phyloP scores from a whole-genome alignment of 2,329 filamentous ascomycete species.

The Chaetomium globosum region DNA sequence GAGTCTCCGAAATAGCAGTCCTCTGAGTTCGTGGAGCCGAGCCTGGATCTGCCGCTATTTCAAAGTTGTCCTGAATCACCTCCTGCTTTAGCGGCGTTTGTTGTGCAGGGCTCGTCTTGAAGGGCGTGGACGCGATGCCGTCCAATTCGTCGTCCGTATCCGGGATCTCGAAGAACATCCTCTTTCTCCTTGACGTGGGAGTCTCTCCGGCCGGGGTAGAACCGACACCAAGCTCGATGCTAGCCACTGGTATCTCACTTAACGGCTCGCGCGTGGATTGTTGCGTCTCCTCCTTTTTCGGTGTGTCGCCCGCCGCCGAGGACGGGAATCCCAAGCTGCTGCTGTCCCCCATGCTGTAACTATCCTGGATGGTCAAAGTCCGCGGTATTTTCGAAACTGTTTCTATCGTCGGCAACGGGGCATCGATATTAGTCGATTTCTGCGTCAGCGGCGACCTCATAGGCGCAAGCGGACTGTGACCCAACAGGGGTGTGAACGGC shows the following conservation, averaged over 20 bases:
- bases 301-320: slow-evolving; percentile 18
- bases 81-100: slow-evolving; percentile 17
- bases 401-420: slow-evolving; percentile 32
- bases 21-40: not conserved
- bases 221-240: slow-evolving; percentile 14
- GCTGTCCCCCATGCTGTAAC: slow-evolving; percentile 45
- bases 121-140: slow-evolving; percentile 35
- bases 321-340: slow-evolving; percentile 28
- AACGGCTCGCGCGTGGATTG: slow-evolving; percentile 29
- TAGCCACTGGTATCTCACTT: slow-evolving; percentile 32
- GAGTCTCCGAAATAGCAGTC: slow-evolving; percentile 11
- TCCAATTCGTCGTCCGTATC: slow-evolving; percentile 54
- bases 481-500: slow-evolving; percentile 47
- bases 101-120: slow-evolving; percentile 23
- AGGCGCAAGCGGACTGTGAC: slow-evolving; percentile 42
- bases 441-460: slow-evolving; percentile 46
- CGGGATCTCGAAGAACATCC: slow-evolving; percentile 47
- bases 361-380: slow-evolving; percentile 51
- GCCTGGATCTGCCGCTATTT: slow-evolving; percentile 13
- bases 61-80: not conserved
- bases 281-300: slow-evolving; percentile 29
- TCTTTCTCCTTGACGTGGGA: slow-evolving; percentile 25
- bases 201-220: slow-evolving; percentile 18
- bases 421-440: slow-evolving; percentile 41
- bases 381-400: slow-evolving; percentile 37